Base-by-base conservation (phyloP, 1,284 basidiomycete genomes). In the Schizopora paradoxa region DNA sequence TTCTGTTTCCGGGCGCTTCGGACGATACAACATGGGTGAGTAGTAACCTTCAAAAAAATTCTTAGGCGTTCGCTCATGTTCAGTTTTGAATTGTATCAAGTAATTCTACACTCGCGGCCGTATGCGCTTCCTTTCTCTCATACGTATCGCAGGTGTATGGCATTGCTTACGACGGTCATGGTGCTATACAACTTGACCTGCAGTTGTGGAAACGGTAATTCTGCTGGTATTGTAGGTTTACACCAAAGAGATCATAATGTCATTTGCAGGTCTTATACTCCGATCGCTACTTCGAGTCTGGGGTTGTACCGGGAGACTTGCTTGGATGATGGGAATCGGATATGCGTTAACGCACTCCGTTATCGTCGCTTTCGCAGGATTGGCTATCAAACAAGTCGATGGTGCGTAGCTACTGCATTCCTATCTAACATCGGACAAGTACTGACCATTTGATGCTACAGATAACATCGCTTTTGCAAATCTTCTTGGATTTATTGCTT, bases 161-260 rank as follows among this genome's bases (percentile, higher is more conserved):
- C n/a, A n/a, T n/a, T n/a, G n/a, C n/a, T n/a, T n/a, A n/a, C n/a
- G n/a, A n/a, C n/a, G n/a, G n/a, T 22, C 13, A 23, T 43, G 22
- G 22, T 43, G 14, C 21, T 45, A 7, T 25, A 38, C 23, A 22
- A 21, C 11, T 13, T 14, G 4, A 18, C 31, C 4, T 34, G 39
- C 18, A 45, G 35, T 4, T 10, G 37, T 11, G 43, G 43, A 19
- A 45, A 45, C 19, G 43, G 43, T 45, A 13, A 14, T 22, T 16
- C 6, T 7, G 5, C 22, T 19, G 21, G 19, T 14, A 11, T 42
- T 26, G 8, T n/a, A 25, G 22, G 10, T 23, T 6, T 13, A 7
- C 10, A 36, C 32, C 11, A 10, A 14, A 16, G 7, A 25, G n/a
- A n/a, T n/a, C n/a, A n/a, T n/a, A n/a, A n/a, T 22, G 10, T 25